Base-by-base conservation (phyloP, 139 green algal species). In the Diplosphaera chodatii region DNA sequence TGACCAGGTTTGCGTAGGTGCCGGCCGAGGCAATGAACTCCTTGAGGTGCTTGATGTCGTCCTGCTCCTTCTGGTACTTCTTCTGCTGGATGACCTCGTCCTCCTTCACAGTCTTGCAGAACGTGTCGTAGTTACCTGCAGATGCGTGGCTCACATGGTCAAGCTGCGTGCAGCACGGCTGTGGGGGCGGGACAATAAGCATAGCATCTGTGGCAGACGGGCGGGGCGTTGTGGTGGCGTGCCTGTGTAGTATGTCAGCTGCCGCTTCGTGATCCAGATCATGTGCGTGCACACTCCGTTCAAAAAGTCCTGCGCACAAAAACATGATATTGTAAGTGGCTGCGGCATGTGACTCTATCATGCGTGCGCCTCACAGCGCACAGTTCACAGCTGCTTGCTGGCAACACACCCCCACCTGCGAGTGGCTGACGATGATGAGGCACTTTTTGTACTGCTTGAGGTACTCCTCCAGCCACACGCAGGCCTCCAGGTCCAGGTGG, bases 1-100 rank as follows among this genome's bases (percentile, higher is more conserved):
- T 86, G 56, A 88, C 88, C 68, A 93, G 76, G 75, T 93, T 93
- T 69, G 86, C 74, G 64, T 90, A 90, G 31, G 85, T 90, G 76
- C 81, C 66, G 71, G 79, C 87, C 34, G 55, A 78, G 64, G 85
- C 78, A 41, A 88, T 88, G 73, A 88, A 90, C 67, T 82, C 81
- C 75, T 90, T 91, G 66, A 88, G 74, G 76, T 85, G 78, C 63
- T 77, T 77, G 69, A 91, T 87, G 67, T 90, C 75, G 33, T 85
- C 81, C 71, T 90, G 85, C 73, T 90, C 85, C 67, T 78, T 78
- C 75, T 86, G 63, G 32, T 84, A 89, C 78, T 89, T 80, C 74
- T 89, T 89, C 74, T 82, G 71, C 78, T 91, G 86, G 40, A 85
- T 85, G 59, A 78, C 67, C 73, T 90, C 84, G 34, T 85, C 72